Conservation (phyloP, 441 rosid genomes). For the Croton laevigatus region DNA sequence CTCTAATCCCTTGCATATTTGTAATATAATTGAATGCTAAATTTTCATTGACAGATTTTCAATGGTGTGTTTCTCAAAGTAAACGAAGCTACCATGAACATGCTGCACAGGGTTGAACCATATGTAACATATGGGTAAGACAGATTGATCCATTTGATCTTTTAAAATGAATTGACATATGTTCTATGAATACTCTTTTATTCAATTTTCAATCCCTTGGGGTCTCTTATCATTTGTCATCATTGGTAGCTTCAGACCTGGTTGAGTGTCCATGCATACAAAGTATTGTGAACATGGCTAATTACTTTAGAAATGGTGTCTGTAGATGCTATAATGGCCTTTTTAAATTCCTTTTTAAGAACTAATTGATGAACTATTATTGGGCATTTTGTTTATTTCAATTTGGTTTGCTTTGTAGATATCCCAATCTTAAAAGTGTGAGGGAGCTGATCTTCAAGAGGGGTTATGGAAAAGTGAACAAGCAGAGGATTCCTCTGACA, state of each 20-base stretch:
- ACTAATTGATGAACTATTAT: no score
- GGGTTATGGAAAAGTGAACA: slow-evolving; percentile 66
- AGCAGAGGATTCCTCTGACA: slow-evolving; percentile 62
- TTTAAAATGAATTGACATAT: neutral
- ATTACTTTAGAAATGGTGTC: no score
- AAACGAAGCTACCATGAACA: slow-evolving; percentile 76
- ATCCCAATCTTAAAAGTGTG: slow-evolving; percentile 82
- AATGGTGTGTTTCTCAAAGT: slow-evolving; percentile 87
- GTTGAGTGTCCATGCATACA: no score
- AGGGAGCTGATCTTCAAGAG: slow-evolving; percentile 69
- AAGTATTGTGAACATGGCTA: neutral
- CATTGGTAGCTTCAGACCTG: neutral
- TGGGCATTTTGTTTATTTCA: neutral
- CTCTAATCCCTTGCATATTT: neutral
- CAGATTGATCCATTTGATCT: neutral
- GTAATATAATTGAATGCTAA: neutral
- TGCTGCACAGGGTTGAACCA: slow-evolving; percentile 85
- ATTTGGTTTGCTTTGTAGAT: slow-evolving; percentile 27
- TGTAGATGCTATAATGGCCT: neutral
- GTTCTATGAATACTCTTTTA: neutral
- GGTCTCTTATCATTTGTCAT: neutral
- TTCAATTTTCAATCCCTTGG: neutral
- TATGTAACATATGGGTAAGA: slow-evolving; percentile 77
- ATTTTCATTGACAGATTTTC: slow-evolving; percentile 37
- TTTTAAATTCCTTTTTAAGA: neutral